Evolutionary conservation across 1,284 basidiomycete genomes (phyloP), one percentile per base, ranked within the genome.

Genomic region (Pseudozyma pruni): DNA sequence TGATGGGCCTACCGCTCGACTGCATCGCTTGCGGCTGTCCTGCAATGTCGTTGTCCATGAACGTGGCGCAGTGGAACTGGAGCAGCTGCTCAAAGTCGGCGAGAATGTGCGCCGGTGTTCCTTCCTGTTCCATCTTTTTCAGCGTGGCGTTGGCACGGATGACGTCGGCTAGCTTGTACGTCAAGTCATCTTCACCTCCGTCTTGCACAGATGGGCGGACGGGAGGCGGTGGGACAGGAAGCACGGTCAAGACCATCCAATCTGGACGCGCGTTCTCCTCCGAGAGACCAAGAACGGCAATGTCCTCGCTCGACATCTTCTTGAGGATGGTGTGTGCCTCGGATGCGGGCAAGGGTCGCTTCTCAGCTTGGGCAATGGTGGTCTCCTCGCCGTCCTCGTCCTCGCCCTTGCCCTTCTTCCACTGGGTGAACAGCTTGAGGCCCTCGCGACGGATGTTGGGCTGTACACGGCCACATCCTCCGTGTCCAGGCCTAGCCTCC

Each of bases 21-120:
- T 98, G 96, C 78, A 97, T 85, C 1, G 95, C 94, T 82, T 98
- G 94, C 0, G 96, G 96, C 38, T 98, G 93, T 56, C 96, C 96
- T 29, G 96, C 94, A 71, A 98, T 95, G 83, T 98, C 94, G 83
- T 98, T 99, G 83, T 99, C 96, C 95, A 99, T 98, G 83, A 98
- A 98, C 0, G 96, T 98, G 8, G 95, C 96, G 63, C 96, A 93
- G 82, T 98, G 96, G 83, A 95, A 98, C 90, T 81, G 79, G 2
- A 99, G 87, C 38, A 98, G 85, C 80, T 97, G 93, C 84, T 98
- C 95, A 81, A 96, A 96, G 84, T 98, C 95, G 38, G 90, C 90
- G 74, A 97, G 91, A 70, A 99, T 91, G 78, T 97, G 94, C 0
- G 93, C 91, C 1, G 96, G 96, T 10, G 94, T 94, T 72, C 96